These are phyloP conservation scores for Bretziella fagacearum DNA, from an alignment of 2,329 filamentous ascomycete genomes.

Conservation along the genomic window DNA sequence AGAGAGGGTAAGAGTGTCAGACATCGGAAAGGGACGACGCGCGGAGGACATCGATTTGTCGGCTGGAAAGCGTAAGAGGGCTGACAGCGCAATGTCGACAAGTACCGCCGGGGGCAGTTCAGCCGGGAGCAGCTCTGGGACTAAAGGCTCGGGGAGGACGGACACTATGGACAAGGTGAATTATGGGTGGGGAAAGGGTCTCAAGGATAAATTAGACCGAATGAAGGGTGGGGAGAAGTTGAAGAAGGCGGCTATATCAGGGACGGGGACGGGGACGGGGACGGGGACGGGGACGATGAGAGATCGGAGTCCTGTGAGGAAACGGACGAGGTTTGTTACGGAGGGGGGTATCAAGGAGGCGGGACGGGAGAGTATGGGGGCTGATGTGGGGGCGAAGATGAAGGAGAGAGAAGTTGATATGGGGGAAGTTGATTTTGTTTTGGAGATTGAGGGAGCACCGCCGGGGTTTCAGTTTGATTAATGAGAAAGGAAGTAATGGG, in stretches of 20 bases:
- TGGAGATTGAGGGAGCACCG: constrained; percentile 15
- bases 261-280: constrained; percentile 15
- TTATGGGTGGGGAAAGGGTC: constrained; percentile 38
- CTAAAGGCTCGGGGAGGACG: constrained; percentile 20
- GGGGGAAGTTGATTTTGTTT: constrained; percentile 11
- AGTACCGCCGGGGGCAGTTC: constrained; percentile 18
- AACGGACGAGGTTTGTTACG: constrained; percentile 68
- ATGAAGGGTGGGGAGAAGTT: constrained; percentile 46
- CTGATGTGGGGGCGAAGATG: constrained; percentile 15
- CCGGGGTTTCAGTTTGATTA: constrained; percentile 11
- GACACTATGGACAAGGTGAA: not conserved
- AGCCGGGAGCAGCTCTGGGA: constrained; percentile 17
- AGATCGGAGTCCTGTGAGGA: constrained; percentile 34
- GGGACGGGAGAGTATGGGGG: constrained; percentile 51
- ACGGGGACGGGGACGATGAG: not conserved
- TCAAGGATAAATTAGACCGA: constrained; percentile 38
- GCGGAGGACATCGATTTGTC: constrained; percentile 36
- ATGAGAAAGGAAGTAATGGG: not conserved
- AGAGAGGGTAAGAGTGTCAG: constrained; percentile 23
- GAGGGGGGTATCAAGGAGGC: constrained; percentile 62
- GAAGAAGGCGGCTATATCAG: constrained; percentile 16
- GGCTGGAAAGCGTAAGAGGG: constrained; percentile 44
- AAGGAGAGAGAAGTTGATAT: constrained; percentile 3
- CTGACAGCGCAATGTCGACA: constrained; percentile 29
- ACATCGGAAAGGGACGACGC: constrained; percentile 24